Base-by-base conservation (phyloP, 495 filamentous ascomycete species). In the Tuber brumale region DNA sequence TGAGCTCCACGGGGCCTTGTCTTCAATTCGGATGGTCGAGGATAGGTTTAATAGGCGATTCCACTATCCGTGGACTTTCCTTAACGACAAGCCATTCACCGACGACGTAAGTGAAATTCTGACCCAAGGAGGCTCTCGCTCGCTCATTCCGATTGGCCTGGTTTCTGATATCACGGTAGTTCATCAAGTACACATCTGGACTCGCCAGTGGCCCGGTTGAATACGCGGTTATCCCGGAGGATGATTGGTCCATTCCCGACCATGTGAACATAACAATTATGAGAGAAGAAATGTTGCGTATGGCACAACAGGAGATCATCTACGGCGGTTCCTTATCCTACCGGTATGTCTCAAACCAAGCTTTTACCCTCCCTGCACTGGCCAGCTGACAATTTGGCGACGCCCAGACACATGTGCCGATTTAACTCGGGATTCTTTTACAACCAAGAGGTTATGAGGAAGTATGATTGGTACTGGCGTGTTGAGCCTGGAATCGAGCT, bases 61-160 rank as follows among this genome's bases (percentile, higher is more conserved):
- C 88, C 97, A 97, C 85, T 99, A 99, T 84, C 95, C 95, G 35
- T 99, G 95, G 91, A 97, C 94, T 51, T 99, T 99, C 85, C 94
- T 99, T 86, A 99, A 99, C 85, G 95, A 98, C 82, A 90, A 90
- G 57, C 92, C 91, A 14, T 98, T 98, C 84, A 89, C 91, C 39
- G 92, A 93, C 66, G 94, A 98, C 70, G 78, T 79, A 27, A 70
- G 78, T 79, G 57, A 66, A 45, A 5, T 23, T 23, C 16, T 8
- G 19, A 37, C 23, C 19, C 42, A 45, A 35, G 31, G n/a, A 66
- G 57, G 31, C 57, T 35, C 57, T 35, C 27, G 27, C 27, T 35
- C 27, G 21, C 48, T 39, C n/a, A 35, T 46, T 70, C 18, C 44
- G 7, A 44, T 42, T 45, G 48, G 18, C 21, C 45, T 16, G 3